These are phyloP conservation scores for Penicillium psychrosexuale DNA, from an alignment of 2,329 filamentous ascomycete species.

Conservation along the genomic window DNA sequence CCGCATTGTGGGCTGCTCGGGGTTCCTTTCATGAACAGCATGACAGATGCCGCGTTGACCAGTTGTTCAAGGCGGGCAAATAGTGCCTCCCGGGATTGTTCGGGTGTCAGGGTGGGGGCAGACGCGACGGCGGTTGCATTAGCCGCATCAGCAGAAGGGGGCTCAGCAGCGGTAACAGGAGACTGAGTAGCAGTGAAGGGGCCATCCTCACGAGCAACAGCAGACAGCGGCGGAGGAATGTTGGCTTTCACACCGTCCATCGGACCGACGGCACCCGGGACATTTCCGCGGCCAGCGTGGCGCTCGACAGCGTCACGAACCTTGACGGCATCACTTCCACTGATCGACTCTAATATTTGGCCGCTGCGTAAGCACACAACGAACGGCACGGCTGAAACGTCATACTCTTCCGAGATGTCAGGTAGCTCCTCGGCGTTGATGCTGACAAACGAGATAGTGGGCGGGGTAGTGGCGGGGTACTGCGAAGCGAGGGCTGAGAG, in stretches of 20 bases:
- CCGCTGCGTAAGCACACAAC: conserved; percentile 77
- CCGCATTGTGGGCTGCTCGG: conserved; percentile 84
- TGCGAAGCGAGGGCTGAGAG: conserved; percentile 81
- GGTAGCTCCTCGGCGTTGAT: conserved; percentile 93
- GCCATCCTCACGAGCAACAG: conserved; percentile 38
- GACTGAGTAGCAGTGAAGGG: conserved; percentile 31
- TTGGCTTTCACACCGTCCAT: conserved; percentile 31
- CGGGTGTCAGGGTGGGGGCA: conserved; percentile 32
- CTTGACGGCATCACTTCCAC: conserved; percentile 82
- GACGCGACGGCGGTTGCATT: conserved; percentile 25
- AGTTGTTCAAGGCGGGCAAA: conserved; percentile 76
- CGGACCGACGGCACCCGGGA: conserved; percentile 23
- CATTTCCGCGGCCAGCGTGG: conserved; percentile 56
- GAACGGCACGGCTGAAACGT: conserved; percentile 91
- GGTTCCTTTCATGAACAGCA: conserved; percentile 99
- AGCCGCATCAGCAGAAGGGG: conserved; percentile 24
- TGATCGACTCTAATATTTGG: conserved; percentile 76
- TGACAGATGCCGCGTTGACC: conserved; percentile 92
- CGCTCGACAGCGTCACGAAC: conserved; percentile 82
- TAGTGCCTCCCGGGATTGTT: conserved; percentile 75
- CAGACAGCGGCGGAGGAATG: conserved; percentile 41
- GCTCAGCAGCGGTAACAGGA: conserved; percentile 16
- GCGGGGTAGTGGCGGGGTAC: conserved; percentile 67
- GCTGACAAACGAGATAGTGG: conserved; percentile 74
- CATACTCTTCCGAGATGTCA: conserved; percentile 86